Evolutionary conservation across 106 monocot genomes (phyloP).

Genomic region (Dendrobium catenatum): DNA sequence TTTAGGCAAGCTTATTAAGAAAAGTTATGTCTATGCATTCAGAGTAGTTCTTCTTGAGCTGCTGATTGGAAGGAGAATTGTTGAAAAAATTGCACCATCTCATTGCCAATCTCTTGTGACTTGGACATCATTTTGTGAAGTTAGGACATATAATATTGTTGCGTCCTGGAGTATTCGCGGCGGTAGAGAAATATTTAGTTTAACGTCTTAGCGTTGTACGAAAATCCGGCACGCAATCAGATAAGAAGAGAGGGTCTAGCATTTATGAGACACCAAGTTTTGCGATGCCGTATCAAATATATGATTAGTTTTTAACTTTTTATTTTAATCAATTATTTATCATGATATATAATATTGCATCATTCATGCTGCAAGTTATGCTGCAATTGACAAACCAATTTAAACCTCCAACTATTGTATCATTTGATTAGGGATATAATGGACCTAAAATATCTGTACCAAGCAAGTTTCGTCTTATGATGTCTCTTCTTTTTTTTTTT

Average conservation of each 20-base stretch:
- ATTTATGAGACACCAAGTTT: too few relatives aligned
- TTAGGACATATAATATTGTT: too few relatives aligned
- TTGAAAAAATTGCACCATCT: conserved; percentile 53
- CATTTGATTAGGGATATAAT: conserved; percentile 71
- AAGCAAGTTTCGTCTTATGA: conserved; percentile 30
- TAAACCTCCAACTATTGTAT: conserved; percentile 83
- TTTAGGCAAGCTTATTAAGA: conserved; percentile 83
- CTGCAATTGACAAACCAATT: conserved; percentile 66
- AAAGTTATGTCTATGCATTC: conserved; percentile 93
- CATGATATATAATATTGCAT: conserved; percentile 15
- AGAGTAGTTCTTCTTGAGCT: conserved; percentile 84
- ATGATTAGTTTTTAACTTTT: too few relatives aligned
- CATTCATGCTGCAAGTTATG: neutral
- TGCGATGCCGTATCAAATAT: too few relatives aligned
- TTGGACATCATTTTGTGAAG: conserved; percentile 42
- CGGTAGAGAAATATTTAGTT: too few relatives aligned
- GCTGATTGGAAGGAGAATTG: conserved; percentile 66
- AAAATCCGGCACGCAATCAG: too few relatives aligned
- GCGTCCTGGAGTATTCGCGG: too few relatives aligned
- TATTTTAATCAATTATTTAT: too few relatives aligned
- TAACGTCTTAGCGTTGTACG: too few relatives aligned
- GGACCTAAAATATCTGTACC: conserved; percentile 90
- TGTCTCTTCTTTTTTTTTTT: neutral
- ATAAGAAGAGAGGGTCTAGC: too few relatives aligned
- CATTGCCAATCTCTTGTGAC: conserved; percentile 75